Evolutionary conservation across 352 stramenopile genomes (phyloP).

Genomic region (Phytophthora pinifolia): DNA sequence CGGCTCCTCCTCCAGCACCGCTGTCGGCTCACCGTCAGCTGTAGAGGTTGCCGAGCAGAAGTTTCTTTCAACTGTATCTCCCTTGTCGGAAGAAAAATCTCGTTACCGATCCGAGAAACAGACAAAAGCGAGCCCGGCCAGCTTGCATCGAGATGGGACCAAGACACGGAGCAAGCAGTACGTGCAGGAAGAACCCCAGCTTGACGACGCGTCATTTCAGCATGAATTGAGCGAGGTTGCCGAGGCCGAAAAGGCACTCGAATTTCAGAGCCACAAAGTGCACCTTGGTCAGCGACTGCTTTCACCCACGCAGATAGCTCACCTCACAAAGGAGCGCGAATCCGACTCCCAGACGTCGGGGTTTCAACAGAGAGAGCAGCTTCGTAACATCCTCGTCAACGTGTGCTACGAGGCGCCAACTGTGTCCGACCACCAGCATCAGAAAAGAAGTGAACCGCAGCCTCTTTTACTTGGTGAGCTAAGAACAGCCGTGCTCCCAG

Average conservation of each 20-base stretch:
- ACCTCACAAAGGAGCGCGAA: conserved; percentile 53
- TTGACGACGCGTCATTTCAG: conserved; percentile 67
- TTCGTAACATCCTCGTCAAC: conserved; percentile 42
- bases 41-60: conserved; percentile 7
- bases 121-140: conserved; percentile 7
- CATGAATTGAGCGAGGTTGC: conserved; percentile 79
- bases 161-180: conserved; percentile 11
- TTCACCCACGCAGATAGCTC: conserved; percentile 40
- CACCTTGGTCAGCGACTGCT: conserved; percentile 66
- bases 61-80: neutral
- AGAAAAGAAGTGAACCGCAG: conserved; percentile 10
- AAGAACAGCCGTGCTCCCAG: conserved; percentile 45
- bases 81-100: conserved; percentile 10
- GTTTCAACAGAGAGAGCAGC: conserved; percentile 41
- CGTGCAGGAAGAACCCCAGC: conserved; percentile 8
- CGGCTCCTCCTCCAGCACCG: conserved; percentile 55
- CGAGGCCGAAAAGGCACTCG: conserved; percentile 74
- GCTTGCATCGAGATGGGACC: neutral
- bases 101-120: conserved; percentile 4
- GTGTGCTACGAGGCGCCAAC: conserved; percentile 22
- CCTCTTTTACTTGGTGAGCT: conserved; percentile 18
- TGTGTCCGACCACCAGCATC: conserved; percentile 17
- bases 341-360: conserved; percentile 33
- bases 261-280: conserved; percentile 81
- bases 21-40: neutral